Base-by-base conservation (phyloP, 345 rosid genomes). In the Combretum micranthum region DNA sequence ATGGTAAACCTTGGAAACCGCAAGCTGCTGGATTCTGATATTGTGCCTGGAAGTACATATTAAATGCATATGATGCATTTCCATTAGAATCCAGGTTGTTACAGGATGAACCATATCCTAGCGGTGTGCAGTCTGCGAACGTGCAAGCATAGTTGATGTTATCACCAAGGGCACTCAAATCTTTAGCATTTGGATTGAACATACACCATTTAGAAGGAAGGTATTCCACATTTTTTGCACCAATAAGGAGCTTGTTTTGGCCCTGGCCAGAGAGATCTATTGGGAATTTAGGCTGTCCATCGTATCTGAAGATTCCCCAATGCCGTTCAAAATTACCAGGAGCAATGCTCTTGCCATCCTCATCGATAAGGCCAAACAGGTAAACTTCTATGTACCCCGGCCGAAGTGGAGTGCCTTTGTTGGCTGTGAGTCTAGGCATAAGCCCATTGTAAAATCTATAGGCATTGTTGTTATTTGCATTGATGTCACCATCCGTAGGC, bases 401-500 rank as follows among this genome's bases (percentile, higher is more conserved):
- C 25, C 90, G 75, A 18, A 77, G 64, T 3, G 98, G 98, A 25
- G 91, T 84, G 56, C 98, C 98, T 56, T 15, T 69, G 20, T 77
- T 83, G 2, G 66, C 71, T 14, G 75, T 83, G 13, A 88, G 81
- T 66, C 79, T 77, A 0, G 83, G 83, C 57, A 84, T 60, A 26
- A 88, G 73, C 6, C 95, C 98, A 2, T 73, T 77, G 54, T 92
- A 86, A 55, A 88, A 92, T 53, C 90, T 81, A 39, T 63, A 55
- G 43, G 98, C 96, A 58, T 72, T 69, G 20, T 74, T 80, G 11
- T 55, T 4, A 39, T 82, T 88, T 6, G 86, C 96, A 57, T 86
- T 84, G 78, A 75, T 79, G 80, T 91, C 98, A 1, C 95, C 98
- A 37, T 91, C 98, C 0, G 98, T 91, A 0, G 92, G 98, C 98